Evolutionary conservation across 768 basidiomycete genomes (phyloP).

Genomic region (Calocybe indica): DNA sequence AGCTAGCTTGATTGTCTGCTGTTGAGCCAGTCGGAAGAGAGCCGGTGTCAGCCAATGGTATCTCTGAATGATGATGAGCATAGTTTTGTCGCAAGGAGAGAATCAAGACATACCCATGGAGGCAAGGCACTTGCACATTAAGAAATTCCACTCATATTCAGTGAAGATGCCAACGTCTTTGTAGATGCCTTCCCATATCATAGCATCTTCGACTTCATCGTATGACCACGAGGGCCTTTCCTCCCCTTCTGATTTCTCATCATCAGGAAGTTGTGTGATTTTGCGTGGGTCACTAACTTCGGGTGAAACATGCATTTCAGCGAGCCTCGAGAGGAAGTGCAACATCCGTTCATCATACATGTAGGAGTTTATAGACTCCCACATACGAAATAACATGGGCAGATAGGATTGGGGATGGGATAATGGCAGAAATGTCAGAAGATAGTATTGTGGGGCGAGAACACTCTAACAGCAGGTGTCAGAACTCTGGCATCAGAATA

Average conservation of each 20-base stretch:
- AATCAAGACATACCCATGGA: slow-evolving; percentile 59
- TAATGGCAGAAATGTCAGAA: slow-evolving; percentile 81
- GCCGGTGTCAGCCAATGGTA: slow-evolving; percentile 66
- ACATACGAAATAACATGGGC: slow-evolving; percentile 78
- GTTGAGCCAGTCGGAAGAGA: slow-evolving; percentile 71
- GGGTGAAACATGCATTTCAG: slow-evolving; percentile 79
- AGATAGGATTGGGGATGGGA: slow-evolving; percentile 82
- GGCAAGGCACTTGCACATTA: slow-evolving; percentile 86
- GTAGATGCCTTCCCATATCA: slow-evolving; percentile 69
- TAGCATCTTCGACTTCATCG: slow-evolving; percentile 31
- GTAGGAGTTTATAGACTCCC: slow-evolving; percentile 87
- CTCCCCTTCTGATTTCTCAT: slow-evolving; percentile 59
- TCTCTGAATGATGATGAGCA: slow-evolving; percentile 36
- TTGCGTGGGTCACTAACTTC: slow-evolving; percentile 67
- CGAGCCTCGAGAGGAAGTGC: slow-evolving; percentile 70
- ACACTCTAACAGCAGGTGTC: slow-evolving; percentile 41
- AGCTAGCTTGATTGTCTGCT: slow-evolving; percentile 67
- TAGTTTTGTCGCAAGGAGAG: slow-evolving; percentile 4
- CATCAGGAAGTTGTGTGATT: slow-evolving; percentile 63
- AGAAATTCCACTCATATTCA: slow-evolving; percentile 74
- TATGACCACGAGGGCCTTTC: slow-evolving; percentile 49
- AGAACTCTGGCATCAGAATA: slow-evolving; percentile 1
- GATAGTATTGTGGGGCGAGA: slow-evolving; percentile 78
- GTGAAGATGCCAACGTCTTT: slow-evolving; percentile 85
- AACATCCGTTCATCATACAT: slow-evolving; percentile 89